Conservation (phyloP, 1,139 yeast genomes). For the Lodderomyces orthopsilosis region DNA sequence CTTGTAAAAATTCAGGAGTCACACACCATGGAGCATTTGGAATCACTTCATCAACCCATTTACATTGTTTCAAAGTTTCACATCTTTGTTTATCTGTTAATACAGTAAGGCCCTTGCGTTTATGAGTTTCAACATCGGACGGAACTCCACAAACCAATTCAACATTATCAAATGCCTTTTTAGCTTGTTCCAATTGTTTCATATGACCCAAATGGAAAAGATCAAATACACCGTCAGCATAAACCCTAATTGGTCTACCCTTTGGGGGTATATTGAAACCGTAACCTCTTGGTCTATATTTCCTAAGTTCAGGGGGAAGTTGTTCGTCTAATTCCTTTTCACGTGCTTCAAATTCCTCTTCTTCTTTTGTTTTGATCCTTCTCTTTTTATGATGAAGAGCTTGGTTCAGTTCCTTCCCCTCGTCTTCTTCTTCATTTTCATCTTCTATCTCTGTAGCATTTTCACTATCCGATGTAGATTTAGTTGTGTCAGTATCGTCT, state of each 20-base stretch:
- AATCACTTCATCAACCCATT: slow-evolving; percentile 96
- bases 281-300: slow-evolving; percentile 69
- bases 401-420: neutral
- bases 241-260: slow-evolving; percentile 83
- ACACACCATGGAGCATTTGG: slow-evolving; percentile 97
- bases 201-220: slow-evolving; percentile 95
- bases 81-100: slow-evolving; percentile 82
- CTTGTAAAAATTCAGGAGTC: slow-evolving; percentile 70
- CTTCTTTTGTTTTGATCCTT: slow-evolving; percentile 27
- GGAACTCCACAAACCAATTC: slow-evolving; percentile 89
- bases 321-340: slow-evolving; percentile 58
- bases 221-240: slow-evolving; percentile 98
- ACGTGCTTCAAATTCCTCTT: slow-evolving; percentile 41
- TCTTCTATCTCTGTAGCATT: slow-evolving; percentile 19
- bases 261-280: slow-evolving; percentile 77
- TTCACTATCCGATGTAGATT: slow-evolving; percentile 8
- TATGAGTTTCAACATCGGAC: slow-evolving; percentile 85
- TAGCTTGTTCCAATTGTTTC: slow-evolving; percentile 96
- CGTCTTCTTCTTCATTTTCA: slow-evolving; percentile 11
- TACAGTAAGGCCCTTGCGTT: slow-evolving; percentile 89
- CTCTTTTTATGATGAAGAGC: slow-evolving; percentile 16
- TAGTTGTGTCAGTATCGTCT: slow-evolving; percentile 10
- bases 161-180: slow-evolving; percentile 85
- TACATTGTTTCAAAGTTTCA: slow-evolving; percentile 86
- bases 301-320: slow-evolving; percentile 62